These are phyloP conservation scores for Lactarius evosmus DNA, from an alignment of 768 basidiomycete species.

Conservation along the genomic window DNA sequence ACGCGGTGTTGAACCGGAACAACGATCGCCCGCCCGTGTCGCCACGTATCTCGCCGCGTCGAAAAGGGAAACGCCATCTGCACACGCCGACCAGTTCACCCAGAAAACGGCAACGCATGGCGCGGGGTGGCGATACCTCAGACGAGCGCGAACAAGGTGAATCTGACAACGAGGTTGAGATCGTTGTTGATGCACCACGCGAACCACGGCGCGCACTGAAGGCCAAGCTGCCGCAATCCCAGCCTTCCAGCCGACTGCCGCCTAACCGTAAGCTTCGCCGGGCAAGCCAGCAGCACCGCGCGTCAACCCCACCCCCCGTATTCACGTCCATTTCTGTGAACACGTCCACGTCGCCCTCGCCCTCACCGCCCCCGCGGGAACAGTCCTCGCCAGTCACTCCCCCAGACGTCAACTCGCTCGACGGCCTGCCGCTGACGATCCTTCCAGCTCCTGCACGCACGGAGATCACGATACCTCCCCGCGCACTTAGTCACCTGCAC, in stretches of 20 bases:
- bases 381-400: background rate
- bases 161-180: background rate
- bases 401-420: background rate
- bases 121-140: background rate
- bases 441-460: background rate
- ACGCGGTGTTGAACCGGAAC: background rate
- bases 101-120: conserved; percentile 3
- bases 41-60: background rate
- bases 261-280: background rate
- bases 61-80: background rate
- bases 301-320: background rate
- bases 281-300: background rate
- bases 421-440: conserved; percentile 7
- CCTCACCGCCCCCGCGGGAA: background rate
- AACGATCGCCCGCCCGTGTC: background rate
- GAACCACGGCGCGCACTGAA: background rate
- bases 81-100: background rate
- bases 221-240: background rate
- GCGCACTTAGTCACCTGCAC: conserved; percentile 14
- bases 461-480: conserved; percentile 5
- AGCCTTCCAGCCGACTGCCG: too few relatives aligned
- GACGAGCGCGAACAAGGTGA: background rate
- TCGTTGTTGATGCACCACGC: background rate
- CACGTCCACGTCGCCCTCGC: background rate
- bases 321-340: background rate